Conservation (phyloP, 345 rosid genomes). For the Eucalyptus marginata region DNA sequence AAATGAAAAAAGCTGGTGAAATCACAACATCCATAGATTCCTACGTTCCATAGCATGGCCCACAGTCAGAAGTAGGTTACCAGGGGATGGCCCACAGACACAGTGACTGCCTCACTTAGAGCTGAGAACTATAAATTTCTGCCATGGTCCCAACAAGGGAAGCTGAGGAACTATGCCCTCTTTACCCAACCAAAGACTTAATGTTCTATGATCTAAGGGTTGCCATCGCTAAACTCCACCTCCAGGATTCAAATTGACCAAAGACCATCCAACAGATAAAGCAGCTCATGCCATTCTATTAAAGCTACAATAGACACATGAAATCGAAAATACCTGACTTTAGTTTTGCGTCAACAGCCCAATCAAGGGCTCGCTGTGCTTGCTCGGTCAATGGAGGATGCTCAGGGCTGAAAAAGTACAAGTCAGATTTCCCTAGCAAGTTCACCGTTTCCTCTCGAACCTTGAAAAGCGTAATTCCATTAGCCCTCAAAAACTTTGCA, state of each 20-base stretch:
- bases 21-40: neutral
- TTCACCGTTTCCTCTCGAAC: constrained; percentile 57
- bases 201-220: neutral
- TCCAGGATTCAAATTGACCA: neutral
- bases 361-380: constrained; percentile 72
- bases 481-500: constrained; percentile 77
- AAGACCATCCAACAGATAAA: neutral
- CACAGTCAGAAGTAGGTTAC: neutral
- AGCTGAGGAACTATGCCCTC: neutral
- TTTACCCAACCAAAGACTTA: neutral
- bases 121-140: neutral
- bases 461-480: constrained; percentile 66
- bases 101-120: neutral
- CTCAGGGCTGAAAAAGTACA: constrained; percentile 68
- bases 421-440: constrained; percentile 75
- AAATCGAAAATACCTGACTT: constrained; percentile 52
- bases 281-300: neutral
- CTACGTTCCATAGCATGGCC: neutral
- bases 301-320: neutral
- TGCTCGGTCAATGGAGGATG: constrained; percentile 80
- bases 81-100: neutral
- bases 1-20: neutral
- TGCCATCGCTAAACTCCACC: neutral
- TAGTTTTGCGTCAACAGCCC: constrained; percentile 78
- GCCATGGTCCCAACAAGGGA: neutral